Evolutionary conservation across 139 green algal genomes (phyloP), one percentile per base, ranked within the genome.

Genomic region (Deuterostichococcus epilithicus): DNA sequence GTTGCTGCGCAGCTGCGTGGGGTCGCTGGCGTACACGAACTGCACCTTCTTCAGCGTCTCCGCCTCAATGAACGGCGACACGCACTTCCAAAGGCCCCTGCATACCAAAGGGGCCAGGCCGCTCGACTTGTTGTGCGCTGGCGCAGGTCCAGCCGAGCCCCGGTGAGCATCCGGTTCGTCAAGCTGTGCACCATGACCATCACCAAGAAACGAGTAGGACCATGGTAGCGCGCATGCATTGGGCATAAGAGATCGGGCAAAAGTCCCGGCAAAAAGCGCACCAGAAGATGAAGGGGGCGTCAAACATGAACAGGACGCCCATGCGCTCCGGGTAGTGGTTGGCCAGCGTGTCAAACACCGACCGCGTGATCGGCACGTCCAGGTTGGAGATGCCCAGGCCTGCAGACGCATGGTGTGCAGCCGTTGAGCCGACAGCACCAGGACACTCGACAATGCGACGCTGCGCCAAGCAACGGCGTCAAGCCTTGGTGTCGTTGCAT

Each of bases 81-180:
- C 67, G 0, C 67, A 73, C 33, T 79, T 82, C 82, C 82, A 87
- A 1, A 47, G 74, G 15, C 76, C 77, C 82, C 77, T 81, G 79
- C 84, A 87, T 25, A 87, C 73, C 2, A n/a, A 47, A 15, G 73
- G n/a, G n/a, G n/a, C n/a, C n/a, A n/a, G n/a, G n/a, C n/a, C n/a
- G n/a, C n/a, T n/a, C n/a, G n/a, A n/a, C n/a, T n/a, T n/a, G n/a
- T n/a, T n/a, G 73, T 1, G 82, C 73, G 76, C 82, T 86, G 44
- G n/a, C n/a, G n/a, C n/a, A n/a, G n/a, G n/a, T n/a, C n/a, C n/a
- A n/a, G n/a, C n/a, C n/a, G n/a, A n/a, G n/a, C n/a, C n/a, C n/a
- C n/a, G n/a, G n/a, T n/a, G n/a, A n/a, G n/a, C n/a, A n/a, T n/a
- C n/a, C n/a, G n/a, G n/a, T n/a, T n/a, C n/a, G n/a, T n/a, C n/a